Percentiles rank a stretch among this genome's conserved stretches.
Conservation (phyloP, 495 filamentous ascomycete genomes). For the Haplographium delicatum region DNA sequence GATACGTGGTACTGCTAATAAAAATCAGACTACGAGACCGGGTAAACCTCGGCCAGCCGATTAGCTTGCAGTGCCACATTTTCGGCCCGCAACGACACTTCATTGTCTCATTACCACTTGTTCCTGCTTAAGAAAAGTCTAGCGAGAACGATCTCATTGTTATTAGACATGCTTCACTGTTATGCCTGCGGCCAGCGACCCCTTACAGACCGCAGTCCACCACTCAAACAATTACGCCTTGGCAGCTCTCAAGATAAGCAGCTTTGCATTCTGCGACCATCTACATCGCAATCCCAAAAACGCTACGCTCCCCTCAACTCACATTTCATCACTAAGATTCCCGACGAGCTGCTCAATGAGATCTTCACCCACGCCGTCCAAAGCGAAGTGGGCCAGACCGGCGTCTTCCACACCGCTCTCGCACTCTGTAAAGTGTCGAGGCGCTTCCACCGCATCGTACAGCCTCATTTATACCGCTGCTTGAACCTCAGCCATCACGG, state of each 20-base stretch:
- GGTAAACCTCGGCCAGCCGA: background rate
- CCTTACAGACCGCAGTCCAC: background rate
- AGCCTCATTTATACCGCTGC: conserved; percentile 1
- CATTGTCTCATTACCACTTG: background rate
- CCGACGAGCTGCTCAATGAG: background rate
- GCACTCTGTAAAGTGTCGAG: background rate
- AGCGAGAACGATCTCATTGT: background rate
- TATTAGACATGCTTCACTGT: background rate
- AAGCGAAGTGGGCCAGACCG: background rate
- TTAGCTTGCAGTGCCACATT: background rate
- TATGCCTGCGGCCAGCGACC: background rate
- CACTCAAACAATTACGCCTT: background rate
- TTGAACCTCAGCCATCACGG: background rate
- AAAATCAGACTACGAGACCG: no score
- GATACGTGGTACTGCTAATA: no score
- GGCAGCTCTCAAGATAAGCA: background rate
- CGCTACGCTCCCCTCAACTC: background rate
- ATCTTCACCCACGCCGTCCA: conserved; percentile 3
- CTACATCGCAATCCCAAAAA: background rate
- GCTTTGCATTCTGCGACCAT: conserved; percentile 4
- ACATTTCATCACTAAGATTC: background rate
- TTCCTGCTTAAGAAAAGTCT: background rate
- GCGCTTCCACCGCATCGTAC: conserved; percentile 5
- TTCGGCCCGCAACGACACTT: background rate
- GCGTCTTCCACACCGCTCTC: background rate